A percentile compares a stretch with the other conserved stretches of the same genome.
These are phyloP conservation scores for carrot (Daucus carota) DNA, from an alignment of 129 eudicot genomes.

Conservation along the genomic window DNA sequence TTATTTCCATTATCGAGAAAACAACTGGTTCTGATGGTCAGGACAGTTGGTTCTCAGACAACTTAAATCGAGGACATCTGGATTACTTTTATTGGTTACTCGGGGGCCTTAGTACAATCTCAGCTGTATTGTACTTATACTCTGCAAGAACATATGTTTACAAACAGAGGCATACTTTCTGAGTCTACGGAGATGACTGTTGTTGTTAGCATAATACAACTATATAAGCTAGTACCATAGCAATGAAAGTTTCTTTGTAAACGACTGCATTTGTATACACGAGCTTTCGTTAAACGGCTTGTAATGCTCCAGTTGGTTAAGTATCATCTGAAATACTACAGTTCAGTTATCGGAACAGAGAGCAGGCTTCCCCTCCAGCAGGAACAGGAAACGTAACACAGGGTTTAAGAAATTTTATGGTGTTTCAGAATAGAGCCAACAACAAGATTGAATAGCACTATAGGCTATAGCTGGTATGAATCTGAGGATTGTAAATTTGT, in stretches of 20 bases:
- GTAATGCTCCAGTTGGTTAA: background rate
- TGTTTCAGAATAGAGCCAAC: too few species aligned
- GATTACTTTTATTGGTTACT: slow-evolving; percentile 20
- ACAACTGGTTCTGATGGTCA: slow-evolving; percentile 3
- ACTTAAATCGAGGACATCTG: slow-evolving; percentile 17
- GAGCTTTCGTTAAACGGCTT: background rate
- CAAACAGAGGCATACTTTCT: background rate
- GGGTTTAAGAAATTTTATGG: too few species aligned
- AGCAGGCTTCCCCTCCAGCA: background rate
- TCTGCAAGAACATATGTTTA: slow-evolving; percentile 3
- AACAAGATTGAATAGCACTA: too few species aligned
- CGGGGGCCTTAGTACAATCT: slow-evolving; percentile 10
- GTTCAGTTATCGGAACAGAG: background rate
- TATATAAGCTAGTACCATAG: background rate
- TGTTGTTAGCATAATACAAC: background rate
- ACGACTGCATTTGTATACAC: background rate
- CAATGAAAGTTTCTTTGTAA: background rate
- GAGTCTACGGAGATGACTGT: background rate
- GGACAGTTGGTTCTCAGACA: slow-evolving; percentile 12
- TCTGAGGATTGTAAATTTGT: too few species aligned
- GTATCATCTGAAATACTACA: background rate
- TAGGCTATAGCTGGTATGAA: too few species aligned
- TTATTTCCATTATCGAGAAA: background rate
- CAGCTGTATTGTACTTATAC: background rate
- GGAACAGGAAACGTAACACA: too few species aligned